phyloP scores from a whole-genome alignment of 192 early-diverging fungal genomes.

The Linnemannia elongata region DNA sequence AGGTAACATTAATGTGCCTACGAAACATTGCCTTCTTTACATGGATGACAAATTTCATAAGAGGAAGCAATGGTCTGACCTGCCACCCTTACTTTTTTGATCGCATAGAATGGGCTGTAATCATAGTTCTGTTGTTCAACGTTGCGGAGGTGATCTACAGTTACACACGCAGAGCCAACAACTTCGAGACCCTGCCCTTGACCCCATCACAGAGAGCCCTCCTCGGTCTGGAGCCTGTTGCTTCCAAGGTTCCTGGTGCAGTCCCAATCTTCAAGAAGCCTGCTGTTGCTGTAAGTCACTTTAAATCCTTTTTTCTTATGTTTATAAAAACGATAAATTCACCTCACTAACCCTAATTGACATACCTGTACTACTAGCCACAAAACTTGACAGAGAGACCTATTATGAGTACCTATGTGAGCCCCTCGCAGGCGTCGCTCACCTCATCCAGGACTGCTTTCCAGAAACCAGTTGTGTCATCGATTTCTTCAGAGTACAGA shows the following conservation, averaged over 20 bases:
- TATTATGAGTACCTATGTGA: slow-evolving; percentile 44
- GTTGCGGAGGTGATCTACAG: slow-evolving; percentile 28
- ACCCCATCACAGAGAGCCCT: slow-evolving; percentile 44
- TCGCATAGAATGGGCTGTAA: slow-evolving; percentile 33
- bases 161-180: slow-evolving; percentile 32
- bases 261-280: slow-evolving; percentile 38
- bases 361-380: neutral
- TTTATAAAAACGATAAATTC: neutral
- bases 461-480: slow-evolving; percentile 21
- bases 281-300: slow-evolving; percentile 10
- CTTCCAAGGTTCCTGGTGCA: slow-evolving; percentile 29
- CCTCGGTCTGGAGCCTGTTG: slow-evolving; percentile 41
- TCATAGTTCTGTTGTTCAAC: slow-evolving; percentile 18
- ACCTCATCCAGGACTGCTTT: slow-evolving; percentile 13
- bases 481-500: slow-evolving; percentile 18
- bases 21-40: neutral
- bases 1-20: slow-evolving; percentile 13
- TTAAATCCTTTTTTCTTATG: neutral
- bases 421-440: slow-evolving; percentile 27
- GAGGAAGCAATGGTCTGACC: neutral
- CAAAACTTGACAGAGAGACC: slow-evolving; percentile 26
- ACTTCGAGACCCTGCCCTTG: slow-evolving; percentile 42
- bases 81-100: neutral
- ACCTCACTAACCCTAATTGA: neutral
- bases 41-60: neutral